phyloP scores from a whole-genome alignment of 2,329 filamentous ascomycete genomes.

The Sordariomycetes sp. region DNA sequence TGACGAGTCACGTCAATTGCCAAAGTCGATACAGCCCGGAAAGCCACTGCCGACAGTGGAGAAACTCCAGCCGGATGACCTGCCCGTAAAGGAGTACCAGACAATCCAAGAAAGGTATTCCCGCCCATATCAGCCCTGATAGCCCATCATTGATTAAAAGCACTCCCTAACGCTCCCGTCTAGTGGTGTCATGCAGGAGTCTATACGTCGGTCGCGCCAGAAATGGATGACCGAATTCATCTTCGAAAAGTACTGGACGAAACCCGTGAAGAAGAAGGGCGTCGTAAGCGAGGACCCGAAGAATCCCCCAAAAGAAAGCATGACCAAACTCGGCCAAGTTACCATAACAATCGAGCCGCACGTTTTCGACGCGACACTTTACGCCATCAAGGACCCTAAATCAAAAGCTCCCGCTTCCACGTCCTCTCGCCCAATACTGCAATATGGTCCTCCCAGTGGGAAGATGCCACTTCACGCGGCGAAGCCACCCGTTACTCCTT shows the following conservation, averaged over 20 bases:
- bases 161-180: slow-evolving; percentile 10
- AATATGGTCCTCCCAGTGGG: slow-evolving; percentile 53
- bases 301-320: slow-evolving; percentile 57
- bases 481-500: slow-evolving; percentile 9
- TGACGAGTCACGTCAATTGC: slow-evolving; percentile 32
- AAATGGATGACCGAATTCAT: slow-evolving; percentile 61
- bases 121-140: background rate
- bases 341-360: slow-evolving; percentile 70
- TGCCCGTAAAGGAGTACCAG: slow-evolving; percentile 56
- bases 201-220: slow-evolving; percentile 57
- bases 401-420: slow-evolving; percentile 12
- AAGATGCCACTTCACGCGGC: slow-evolving; percentile 6
- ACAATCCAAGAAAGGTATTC: slow-evolving; percentile 56
- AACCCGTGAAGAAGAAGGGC: slow-evolving; percentile 55
- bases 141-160: background rate
- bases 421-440: slow-evolving; percentile 39
- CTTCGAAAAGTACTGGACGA: slow-evolving; percentile 68
- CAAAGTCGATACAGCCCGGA: slow-evolving; percentile 48
- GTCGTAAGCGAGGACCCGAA: slow-evolving; percentile 48
- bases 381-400: slow-evolving; percentile 46
- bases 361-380: slow-evolving; percentile 64
- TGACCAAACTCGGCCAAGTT: slow-evolving; percentile 60
- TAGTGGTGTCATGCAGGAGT: slow-evolving; percentile 64
- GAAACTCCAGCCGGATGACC: slow-evolving; percentile 48
- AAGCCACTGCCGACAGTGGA: slow-evolving; percentile 61